phyloP scores from a whole-genome alignment of 768 basidiomycete genomes.

The Clavulina sp. region DNA sequence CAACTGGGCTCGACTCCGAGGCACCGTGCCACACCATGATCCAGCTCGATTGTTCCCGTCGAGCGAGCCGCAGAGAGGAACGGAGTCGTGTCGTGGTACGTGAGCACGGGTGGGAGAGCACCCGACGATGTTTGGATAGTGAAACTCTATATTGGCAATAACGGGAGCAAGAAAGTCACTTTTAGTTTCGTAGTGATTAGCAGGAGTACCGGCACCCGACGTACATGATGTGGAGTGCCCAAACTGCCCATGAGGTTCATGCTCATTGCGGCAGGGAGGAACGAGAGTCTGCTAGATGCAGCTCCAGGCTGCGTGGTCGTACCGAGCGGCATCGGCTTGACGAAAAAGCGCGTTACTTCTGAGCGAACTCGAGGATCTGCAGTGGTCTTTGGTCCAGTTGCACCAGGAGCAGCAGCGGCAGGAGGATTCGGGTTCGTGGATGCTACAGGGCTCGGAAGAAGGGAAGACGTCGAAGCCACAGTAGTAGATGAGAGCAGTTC shows the following conservation, averaged over 20 bases:
- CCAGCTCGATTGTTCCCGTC: constrained; percentile 47
- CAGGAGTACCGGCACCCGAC: not conserved
- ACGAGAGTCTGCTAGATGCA: not conserved
- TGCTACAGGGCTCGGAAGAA: not conserved
- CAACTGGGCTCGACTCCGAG: constrained; percentile 61
- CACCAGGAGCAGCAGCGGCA: not conserved
- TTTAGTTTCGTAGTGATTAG: not conserved
- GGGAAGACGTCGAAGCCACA: not conserved
- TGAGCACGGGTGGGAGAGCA: constrained; percentile 32
- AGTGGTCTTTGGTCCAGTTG: not conserved
- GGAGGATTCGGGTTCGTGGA: not conserved
- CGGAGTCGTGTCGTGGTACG: constrained; percentile 58
- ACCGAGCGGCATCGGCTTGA: not conserved
- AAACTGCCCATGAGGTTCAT: constrained; percentile 1
- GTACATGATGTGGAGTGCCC: not conserved
- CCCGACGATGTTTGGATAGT: constrained; percentile 10
- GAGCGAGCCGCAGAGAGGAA: constrained; percentile 34
- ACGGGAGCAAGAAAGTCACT: constrained; percentile 5
- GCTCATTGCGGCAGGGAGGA: not conserved
- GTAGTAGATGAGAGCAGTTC: not conserved
- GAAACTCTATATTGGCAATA: constrained; percentile 9
- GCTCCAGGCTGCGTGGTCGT: too few species aligned
- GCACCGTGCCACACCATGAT: constrained; percentile 33
- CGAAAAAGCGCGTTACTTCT: not conserved
- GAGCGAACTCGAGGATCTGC: not conserved